These are phyloP conservation scores for Ambrosia artemisiifolia DNA, from an alignment of 129 eudicot genomes.

Conservation along the genomic window DNA sequence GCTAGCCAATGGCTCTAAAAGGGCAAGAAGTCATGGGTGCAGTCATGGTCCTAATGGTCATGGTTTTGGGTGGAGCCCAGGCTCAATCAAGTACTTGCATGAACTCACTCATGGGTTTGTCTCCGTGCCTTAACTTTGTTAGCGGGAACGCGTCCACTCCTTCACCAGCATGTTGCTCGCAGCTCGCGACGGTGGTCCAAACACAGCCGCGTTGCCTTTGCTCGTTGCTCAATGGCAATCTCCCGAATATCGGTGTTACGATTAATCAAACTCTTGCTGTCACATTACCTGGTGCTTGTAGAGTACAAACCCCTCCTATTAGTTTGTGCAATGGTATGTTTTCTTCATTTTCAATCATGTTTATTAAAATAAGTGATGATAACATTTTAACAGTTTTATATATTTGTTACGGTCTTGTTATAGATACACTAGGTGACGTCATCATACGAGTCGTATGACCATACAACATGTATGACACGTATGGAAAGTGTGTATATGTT, in stretches of 20 bases:
- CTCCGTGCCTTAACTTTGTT: slow-evolving; percentile 47
- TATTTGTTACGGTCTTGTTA: not conserved
- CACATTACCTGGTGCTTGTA: slow-evolving; percentile 55
- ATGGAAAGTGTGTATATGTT: too few relatives aligned
- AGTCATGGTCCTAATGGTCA: slow-evolving; percentile 35
- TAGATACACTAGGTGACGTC: too few relatives aligned
- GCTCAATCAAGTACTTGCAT: slow-evolving; percentile 50
- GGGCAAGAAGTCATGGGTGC: slow-evolving; percentile 16
- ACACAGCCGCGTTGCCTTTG: slow-evolving; percentile 69
- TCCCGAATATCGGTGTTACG: slow-evolving; percentile 40
- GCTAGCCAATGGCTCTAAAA: slow-evolving; percentile 40
- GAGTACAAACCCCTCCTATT: slow-evolving; percentile 61
- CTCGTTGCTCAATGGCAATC: slow-evolving; percentile 43
- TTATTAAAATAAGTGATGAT: not conserved
- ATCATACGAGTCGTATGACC: too few relatives aligned
- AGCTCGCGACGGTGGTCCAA: slow-evolving; percentile 40
- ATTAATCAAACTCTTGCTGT: slow-evolving; percentile 66
- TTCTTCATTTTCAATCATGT: not conserved
- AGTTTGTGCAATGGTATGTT: slow-evolving; percentile 58
- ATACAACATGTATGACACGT: too few relatives aligned
- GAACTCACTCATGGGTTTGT: slow-evolving; percentile 39
- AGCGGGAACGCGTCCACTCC: slow-evolving; percentile 44
- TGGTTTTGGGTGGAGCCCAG: slow-evolving; percentile 33
- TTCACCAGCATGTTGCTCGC: slow-evolving; percentile 44
- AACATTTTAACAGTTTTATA: not conserved